Base-by-base conservation (phyloP, 768 basidiomycete species). In the Auriscalpium microsporum region DNA sequence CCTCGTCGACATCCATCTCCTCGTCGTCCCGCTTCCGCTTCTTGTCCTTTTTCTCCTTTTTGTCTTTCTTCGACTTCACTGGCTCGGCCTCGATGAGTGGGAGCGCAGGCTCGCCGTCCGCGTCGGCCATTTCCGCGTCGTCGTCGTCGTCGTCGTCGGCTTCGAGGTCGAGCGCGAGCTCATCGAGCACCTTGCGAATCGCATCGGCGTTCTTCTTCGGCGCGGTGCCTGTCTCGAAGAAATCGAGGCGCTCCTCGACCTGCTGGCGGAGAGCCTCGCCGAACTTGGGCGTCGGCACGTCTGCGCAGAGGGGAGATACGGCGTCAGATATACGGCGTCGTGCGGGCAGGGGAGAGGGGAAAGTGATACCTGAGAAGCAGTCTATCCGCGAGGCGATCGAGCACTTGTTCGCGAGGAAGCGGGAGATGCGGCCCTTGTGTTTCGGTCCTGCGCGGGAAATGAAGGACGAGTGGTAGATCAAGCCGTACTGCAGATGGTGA, bases 321-420 rank as follows among this genome's bases (percentile, higher is more conserved):
- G 45, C 8, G 40, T 37, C 10, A 52, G 34, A 13, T 46, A 50
- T 11, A 35, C 17, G 33, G 28, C n/a, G 23, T 35, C 11, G 49
- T 17, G 8, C 16, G 44, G 3, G 28, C 6, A 3, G 23, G 21
- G 19, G 56, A n/a, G 11, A 14, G 16, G 19, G 37, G 4, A 35
- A 21, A 11, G 13, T 64, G 80, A 53, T 63, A 88, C 90, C 90
- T 2, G 86, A 77, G 67, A 89, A 98, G 70, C 94, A 97, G 69
- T 98, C 95, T 71, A 98, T 97, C 53, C 95, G 80, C 14, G 92
- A 90, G 2, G 95, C 95, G 63, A 98, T 97, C 54, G 94, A 94
- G 67, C 92, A 94, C 72, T 98, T 98, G 80, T 98, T 98, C 40
- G 95, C 95, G 8, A 98, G 78, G 81, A 97, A 98, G n/a, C 95